Conservation (phyloP, 176 grass and related monocot species). For the Rhynchospora tenuis region DNA sequence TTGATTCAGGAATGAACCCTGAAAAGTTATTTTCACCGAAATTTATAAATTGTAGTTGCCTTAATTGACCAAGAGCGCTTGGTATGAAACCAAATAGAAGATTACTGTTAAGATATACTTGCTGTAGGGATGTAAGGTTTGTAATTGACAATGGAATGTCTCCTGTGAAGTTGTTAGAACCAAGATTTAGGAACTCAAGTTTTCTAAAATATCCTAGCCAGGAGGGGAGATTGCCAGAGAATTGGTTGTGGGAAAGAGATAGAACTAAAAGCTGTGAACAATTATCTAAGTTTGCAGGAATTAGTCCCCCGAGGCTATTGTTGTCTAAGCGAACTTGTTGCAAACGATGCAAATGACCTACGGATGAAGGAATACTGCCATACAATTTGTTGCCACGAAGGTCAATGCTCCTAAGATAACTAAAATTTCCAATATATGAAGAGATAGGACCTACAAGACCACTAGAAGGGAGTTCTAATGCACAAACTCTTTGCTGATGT, state of each 20-base stretch:
- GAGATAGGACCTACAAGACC: constrained; percentile 20
- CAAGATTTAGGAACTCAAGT: not conserved
- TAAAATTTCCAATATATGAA: constrained; percentile 9
- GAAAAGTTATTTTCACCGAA: not conserved
- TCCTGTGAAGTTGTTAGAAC: not conserved
- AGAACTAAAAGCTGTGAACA: not conserved
- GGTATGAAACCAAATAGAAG: not conserved
- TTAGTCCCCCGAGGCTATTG: not conserved
- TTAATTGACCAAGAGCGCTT: not conserved
- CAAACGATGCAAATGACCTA: not conserved
- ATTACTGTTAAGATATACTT: not conserved
- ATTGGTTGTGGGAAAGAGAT: too few species aligned
- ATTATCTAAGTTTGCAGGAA: not conserved
- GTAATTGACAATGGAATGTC: not conserved
- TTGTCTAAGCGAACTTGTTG: not conserved
- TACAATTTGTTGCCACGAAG: not conserved
- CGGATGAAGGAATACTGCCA: not conserved
- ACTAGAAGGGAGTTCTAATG: constrained; percentile 18
- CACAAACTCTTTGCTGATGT: not conserved
- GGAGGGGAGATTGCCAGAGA: too few species aligned
- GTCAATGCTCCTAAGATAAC: not conserved
- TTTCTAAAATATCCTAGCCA: not conserved
- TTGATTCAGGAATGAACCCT: not conserved
- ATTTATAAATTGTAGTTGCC: not conserved
- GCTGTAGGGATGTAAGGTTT: not conserved